Evolutionary conservation across 192 early-diverging fungal species (phyloP).

Genomic region (Cetraspora pellucida): DNA sequence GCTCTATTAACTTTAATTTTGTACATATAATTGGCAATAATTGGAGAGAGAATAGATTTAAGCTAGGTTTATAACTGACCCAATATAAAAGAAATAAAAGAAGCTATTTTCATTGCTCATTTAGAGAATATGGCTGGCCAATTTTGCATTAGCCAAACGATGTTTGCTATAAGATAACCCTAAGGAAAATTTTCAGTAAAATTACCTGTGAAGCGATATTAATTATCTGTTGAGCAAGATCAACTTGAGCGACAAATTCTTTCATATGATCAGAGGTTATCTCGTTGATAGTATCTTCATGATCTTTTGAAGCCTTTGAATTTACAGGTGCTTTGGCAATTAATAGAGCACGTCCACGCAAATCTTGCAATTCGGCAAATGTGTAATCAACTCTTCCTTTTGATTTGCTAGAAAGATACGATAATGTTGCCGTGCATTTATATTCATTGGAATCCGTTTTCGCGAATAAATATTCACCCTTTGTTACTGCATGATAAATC

Average conservation of each 20-base stretch:
- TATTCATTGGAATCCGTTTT: constrained; percentile 12
- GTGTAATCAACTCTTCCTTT: not conserved
- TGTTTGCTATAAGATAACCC: too few relatives aligned
- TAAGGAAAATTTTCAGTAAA: too few relatives aligned
- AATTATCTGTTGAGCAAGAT: constrained; percentile 27
- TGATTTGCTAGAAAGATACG: not conserved
- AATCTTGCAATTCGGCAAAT: constrained; percentile 28
- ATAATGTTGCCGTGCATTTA: constrained; percentile 24
- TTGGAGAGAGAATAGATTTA: too few relatives aligned
- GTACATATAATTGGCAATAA: too few relatives aligned
- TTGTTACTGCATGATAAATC: constrained; percentile 24
- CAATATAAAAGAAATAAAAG: too few relatives aligned
- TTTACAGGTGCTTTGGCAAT: constrained; percentile 13
- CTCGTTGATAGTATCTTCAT: not conserved
- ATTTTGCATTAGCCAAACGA: too few relatives aligned
- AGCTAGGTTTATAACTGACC: too few relatives aligned
- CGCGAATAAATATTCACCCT: constrained; percentile 23
- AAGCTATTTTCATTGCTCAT: too few relatives aligned
- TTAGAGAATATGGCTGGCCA: too few relatives aligned
- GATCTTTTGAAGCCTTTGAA: not conserved
- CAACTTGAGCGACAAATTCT: constrained; percentile 34
- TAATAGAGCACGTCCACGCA: constrained; percentile 35
- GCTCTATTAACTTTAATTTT: constrained; percentile 22
- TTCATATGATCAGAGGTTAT: not conserved
- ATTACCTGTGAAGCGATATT: not conserved